phyloP scores from a whole-genome alignment of 441 rosid species.

The Lepidium campestre region DNA sequence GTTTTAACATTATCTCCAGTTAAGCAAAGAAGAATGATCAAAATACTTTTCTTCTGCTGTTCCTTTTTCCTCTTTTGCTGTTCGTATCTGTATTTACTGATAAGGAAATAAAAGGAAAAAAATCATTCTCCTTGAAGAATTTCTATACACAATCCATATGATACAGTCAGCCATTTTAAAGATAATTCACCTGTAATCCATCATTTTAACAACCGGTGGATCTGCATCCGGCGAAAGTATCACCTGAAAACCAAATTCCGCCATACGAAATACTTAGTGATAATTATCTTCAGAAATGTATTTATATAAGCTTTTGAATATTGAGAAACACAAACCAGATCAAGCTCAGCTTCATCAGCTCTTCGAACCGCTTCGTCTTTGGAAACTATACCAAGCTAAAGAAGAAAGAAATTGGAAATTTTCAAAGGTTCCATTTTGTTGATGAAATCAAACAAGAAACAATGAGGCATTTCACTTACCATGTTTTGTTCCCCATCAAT shows the following conservation, averaged over 20 bases:
- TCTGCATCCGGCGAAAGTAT: slow-evolving; percentile 85
- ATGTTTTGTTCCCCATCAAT: slow-evolving; percentile 72
- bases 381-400: slow-evolving; percentile 56
- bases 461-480: slow-evolving; percentile 35
- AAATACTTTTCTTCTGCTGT: slow-evolving; percentile 79
- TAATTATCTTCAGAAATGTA: not conserved
- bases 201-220: slow-evolving; percentile 86
- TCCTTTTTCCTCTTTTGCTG: slow-evolving; percentile 73
- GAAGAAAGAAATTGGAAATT: not conserved
- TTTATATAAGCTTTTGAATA: not conserved
- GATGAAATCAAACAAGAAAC: not conserved
- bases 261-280: not conserved
- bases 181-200: slow-evolving; percentile 69
- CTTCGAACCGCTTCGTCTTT: slow-evolving; percentile 63
- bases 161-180: not conserved
- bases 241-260: slow-evolving; percentile 45
- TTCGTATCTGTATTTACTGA: slow-evolving; percentile 83
- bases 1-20: slow-evolving; percentile 12
- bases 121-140: slow-evolving; percentile 9
- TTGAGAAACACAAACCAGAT: slow-evolving; percentile 46
- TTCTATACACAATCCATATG: not conserved
- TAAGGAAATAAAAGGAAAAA: slow-evolving; percentile 13
- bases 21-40: slow-evolving; percentile 30
- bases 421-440: not conserved
- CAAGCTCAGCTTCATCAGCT: slow-evolving; percentile 82